Percentiles rank a stretch among this genome's conserved stretches.
Evolutionary conservation across 169 alveolate genomes (phyloP).

Genomic region (Plasmodium malariae): DNA sequence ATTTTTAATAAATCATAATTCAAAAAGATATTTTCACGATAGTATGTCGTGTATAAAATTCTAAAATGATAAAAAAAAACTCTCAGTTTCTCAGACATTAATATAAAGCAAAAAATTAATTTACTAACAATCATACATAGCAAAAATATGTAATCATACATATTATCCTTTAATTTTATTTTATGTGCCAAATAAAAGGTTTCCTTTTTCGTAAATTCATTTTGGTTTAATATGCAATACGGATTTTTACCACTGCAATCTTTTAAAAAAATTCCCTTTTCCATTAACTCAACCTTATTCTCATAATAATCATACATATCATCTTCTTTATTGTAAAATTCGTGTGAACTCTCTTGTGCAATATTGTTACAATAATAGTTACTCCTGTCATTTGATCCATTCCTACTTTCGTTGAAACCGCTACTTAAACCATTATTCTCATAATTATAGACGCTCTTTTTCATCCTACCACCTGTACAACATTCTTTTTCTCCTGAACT

Average conservation of each 20-base stretch:
- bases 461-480: too few species aligned
- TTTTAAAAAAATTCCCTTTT: slow-evolving; percentile 29
- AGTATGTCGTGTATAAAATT: slow-evolving; percentile 43
- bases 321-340: background rate
- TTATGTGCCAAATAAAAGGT: slow-evolving; percentile 19
- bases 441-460: background rate
- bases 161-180: slow-evolving; percentile 32
- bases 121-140: slow-evolving; percentile 62
- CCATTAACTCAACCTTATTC: background rate
- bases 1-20: slow-evolving; percentile 67
- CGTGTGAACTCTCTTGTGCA: background rate
- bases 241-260: background rate
- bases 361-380: background rate
- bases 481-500: background rate
- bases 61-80: slow-evolving; percentile 72
- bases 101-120: slow-evolving; percentile 55
- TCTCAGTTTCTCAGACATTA: slow-evolving; percentile 68
- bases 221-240: slow-evolving; percentile 37
- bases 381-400: background rate
- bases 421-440: too few species aligned
- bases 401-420: background rate
- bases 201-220: slow-evolving; percentile 42
- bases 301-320: background rate
- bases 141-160: slow-evolving; percentile 72
- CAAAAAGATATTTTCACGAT: slow-evolving; percentile 53